Percentiles rank a stretch among this genome's conserved stretches.
Evolutionary conservation across 1,284 basidiomycete genomes (phyloP).

Genomic region (Stereum hirsutum): DNA sequence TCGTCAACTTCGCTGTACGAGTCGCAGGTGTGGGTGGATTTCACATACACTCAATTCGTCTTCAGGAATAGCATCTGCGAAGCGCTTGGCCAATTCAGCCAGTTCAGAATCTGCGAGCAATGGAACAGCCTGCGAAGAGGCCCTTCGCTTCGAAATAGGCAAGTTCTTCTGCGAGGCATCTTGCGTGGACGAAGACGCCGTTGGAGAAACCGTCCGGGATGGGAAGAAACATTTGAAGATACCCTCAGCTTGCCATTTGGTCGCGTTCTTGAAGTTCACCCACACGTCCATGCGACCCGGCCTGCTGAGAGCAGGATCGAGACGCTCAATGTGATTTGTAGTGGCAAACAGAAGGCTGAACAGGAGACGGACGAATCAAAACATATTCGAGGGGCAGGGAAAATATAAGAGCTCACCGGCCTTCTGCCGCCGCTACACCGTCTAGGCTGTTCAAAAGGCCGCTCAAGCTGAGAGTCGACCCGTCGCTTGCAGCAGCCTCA

Average conservation of each 20-base stretch:
- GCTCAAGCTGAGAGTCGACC: conserved; percentile 74
- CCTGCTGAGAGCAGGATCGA: conserved; percentile 73
- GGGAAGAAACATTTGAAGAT: conserved; percentile 92
- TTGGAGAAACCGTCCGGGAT: conserved; percentile 36
- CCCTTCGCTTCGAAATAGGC: conserved; percentile 59
- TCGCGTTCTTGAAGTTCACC: conserved; percentile 82
- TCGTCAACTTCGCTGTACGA: conserved; percentile 1
- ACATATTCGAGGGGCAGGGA: background rate
- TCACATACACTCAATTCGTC: conserved; percentile 69
- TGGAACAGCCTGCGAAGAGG: conserved; percentile 47
- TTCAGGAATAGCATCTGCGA: conserved; percentile 70
- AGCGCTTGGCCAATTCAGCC: conserved; percentile 63
- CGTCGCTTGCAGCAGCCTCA: conserved; percentile 54
- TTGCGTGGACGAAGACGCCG: conserved; percentile 19
- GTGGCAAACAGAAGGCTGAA: conserved; percentile 70
- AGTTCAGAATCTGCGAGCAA: conserved; percentile 67
- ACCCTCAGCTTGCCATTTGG: conserved; percentile 80
- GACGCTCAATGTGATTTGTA: conserved; percentile 79
- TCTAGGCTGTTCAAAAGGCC: conserved; percentile 79
- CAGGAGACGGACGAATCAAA: conserved; percentile 5
- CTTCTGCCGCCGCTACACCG: conserved; percentile 79
- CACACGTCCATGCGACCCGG: conserved; percentile 84
- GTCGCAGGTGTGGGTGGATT: background rate
- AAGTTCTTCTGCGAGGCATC: conserved; percentile 58
- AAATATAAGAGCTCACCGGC: conserved; percentile 47